These are phyloP conservation scores for Coniosporium apollinis DNA, from an alignment of 495 filamentous ascomycete genomes.

Conservation along the genomic window DNA sequence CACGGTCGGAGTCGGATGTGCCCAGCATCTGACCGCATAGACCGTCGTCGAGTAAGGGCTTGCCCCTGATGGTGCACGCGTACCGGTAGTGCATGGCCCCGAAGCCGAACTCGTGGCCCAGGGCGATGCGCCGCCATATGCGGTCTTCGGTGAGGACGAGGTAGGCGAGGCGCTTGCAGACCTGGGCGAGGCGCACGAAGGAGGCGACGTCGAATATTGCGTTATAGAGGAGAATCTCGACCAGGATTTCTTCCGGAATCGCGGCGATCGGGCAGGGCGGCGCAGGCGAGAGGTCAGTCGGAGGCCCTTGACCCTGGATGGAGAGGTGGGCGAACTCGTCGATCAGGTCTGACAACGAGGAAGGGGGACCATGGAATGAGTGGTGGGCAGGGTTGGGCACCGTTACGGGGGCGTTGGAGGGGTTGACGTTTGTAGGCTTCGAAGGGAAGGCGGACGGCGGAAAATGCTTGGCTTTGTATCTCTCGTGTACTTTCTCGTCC, in stretches of 20 bases:
- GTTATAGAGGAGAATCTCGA: conserved; percentile 51
- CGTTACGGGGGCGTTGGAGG: conserved; percentile 34
- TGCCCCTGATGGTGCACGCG: conserved; percentile 38
- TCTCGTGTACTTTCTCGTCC: conserved; percentile 65
- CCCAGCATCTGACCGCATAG: conserved; percentile 2
- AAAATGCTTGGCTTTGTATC: conserved; percentile 84
- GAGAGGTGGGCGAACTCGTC: conserved; percentile 47
- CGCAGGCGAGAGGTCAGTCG: conserved; percentile 45
- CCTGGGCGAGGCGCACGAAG: conserved; percentile 60
- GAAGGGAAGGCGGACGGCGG: conserved; percentile 41
- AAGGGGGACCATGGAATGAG: conserved; percentile 35
- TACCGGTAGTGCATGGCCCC: conserved; percentile 72
- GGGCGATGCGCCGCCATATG: conserved; percentile 73
- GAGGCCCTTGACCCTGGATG: conserved; percentile 41
- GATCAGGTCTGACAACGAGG: conserved; percentile 51
- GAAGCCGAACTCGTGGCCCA: conserved; percentile 58
- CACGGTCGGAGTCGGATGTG: conserved; percentile 12
- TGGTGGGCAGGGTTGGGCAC: conserved; percentile 39
- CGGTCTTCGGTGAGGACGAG: conserved; percentile 68
- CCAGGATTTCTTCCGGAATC: conserved; percentile 69
- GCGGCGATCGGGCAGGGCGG: conserved; percentile 63
- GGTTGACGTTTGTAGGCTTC: conserved; percentile 35
- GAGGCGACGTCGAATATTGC: conserved; percentile 63
- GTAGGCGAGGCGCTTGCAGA: conserved; percentile 77
- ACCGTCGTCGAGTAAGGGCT: conserved; percentile 14